Base-by-base conservation (phyloP, 169 alveolate species). In the Eimeria maxima region DNA sequence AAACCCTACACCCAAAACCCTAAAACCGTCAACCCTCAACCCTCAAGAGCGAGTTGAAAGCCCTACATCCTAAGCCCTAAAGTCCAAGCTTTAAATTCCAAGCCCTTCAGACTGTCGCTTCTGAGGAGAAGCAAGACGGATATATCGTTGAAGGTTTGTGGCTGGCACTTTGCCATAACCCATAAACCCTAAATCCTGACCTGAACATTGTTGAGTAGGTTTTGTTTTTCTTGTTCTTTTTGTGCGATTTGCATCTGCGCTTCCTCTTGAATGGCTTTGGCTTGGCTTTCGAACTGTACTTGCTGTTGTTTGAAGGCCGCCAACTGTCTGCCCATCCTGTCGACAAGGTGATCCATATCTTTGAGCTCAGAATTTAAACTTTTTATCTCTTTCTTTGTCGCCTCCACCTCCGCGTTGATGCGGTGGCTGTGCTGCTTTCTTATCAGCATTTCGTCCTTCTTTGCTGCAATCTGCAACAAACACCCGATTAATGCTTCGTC, bases 341-440 rank as follows among this genome's bases (percentile, higher is more conserved):
- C 98, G 98, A 98, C 98, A 57, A 97, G 98, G 95, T 97, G 97
- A 67, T 98, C 97, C 87, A 98, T 94, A 94, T 97, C 97, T 90
- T 98, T 98, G 57, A 98, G 94, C 83, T 98, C 97, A 69, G 97
- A 96, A 86, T 97, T 97, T 65, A 98, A 95, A 69, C 96, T 98
- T 83, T 97, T 96, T 8, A 97, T 97, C 95, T 98, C 99, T 91
- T 97, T 97, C 95, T 97, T 98, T 50, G 97, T 97, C 65, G 96
- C 81, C 53, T 91, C 97, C 83, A 97, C 97, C 78, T 97, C 96
- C 8, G 91, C 92, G 86, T 97, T 97, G 55, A 98, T 95, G 73
- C 99, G 97, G 90, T 98, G 71, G 96, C 98, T 97, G 97, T 97
- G 97, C 88, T 98, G 97, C 96, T 98, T 98, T 76, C 97, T 94